Conservation (phyloP, 345 rosid species). For the Gossypium turneri region DNA sequence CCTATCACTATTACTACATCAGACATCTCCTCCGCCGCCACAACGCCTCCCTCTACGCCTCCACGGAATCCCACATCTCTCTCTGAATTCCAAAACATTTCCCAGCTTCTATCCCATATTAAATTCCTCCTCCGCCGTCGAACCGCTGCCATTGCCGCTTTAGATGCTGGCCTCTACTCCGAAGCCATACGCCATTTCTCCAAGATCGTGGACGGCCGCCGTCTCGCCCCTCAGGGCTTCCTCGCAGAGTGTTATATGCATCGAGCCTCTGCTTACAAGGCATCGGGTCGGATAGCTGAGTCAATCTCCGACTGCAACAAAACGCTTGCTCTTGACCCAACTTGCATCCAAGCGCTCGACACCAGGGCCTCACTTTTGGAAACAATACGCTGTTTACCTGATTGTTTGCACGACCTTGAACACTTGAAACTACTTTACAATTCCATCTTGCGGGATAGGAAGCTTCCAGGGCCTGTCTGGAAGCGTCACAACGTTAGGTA, state of each 20-base stretch:
- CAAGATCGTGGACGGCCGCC: slow-evolving; percentile 83
- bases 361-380: slow-evolving; percentile 80
- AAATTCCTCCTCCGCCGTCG: slow-evolving; percentile 89
- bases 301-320: slow-evolving; percentile 88
- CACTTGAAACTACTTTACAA: slow-evolving; percentile 86
- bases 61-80: slow-evolving; percentile 28
- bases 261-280: slow-evolving; percentile 70
- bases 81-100: slow-evolving; percentile 48
- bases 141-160: slow-evolving; percentile 81
- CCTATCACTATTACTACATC: slow-evolving; percentile 25
- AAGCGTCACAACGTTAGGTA: slow-evolving; percentile 78
- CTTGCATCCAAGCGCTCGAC: slow-evolving; percentile 83
- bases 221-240: slow-evolving; percentile 86
- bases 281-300: slow-evolving; percentile 76
- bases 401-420: slow-evolving; percentile 86
- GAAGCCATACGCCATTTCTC: slow-evolving; percentile 94
- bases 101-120: slow-evolving; percentile 70
- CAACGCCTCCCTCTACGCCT: slow-evolving; percentile 50
- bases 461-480: slow-evolving; percentile 96
- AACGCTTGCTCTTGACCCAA: slow-evolving; percentile 78
- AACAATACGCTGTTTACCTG: slow-evolving; percentile 77
- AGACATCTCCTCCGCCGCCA: slow-evolving; percentile 22
- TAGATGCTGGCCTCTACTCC: slow-evolving; percentile 65
- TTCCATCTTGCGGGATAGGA: slow-evolving; percentile 75
- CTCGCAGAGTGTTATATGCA: slow-evolving; percentile 85